Conservation (phyloP, 306 rosid species). For the Quercus ilex region DNA sequence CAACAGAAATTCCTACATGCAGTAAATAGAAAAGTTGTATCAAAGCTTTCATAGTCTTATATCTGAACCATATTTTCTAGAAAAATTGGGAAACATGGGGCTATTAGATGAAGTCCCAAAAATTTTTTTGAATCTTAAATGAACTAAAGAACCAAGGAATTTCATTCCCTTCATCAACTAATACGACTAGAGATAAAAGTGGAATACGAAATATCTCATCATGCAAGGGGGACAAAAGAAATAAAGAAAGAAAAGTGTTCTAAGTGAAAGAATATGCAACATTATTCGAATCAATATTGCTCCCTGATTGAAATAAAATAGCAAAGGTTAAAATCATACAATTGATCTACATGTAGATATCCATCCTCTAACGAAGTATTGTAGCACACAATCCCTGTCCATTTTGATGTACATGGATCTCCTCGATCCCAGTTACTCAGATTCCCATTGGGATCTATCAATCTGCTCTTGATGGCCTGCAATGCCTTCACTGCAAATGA, state of each 20-base stretch:
- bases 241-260: not conserved
- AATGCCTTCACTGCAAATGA: conserved; percentile 69
- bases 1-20: conserved; percentile 4
- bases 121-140: not conserved
- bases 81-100: not conserved
- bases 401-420: conserved; percentile 71
- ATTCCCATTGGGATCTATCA: conserved; percentile 69
- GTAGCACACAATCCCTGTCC: conserved; percentile 86
- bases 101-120: not conserved
- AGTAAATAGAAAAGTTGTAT: not conserved
- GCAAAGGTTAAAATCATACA: conserved; percentile 49
- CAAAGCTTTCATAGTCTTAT: conserved; percentile 8
- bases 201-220: not conserved
- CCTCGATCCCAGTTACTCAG: conserved; percentile 73
- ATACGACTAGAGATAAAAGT: conserved; percentile 1
- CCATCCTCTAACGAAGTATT: conserved; percentile 46
- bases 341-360: conserved; percentile 66
- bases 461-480: conserved; percentile 43
- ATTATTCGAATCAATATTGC: not conserved
- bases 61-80: not conserved
- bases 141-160: conserved; percentile 5
- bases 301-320: conserved; percentile 14
- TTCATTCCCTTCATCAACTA: not conserved
- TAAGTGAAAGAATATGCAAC: not conserved
- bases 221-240: not conserved